Conservation (phyloP, 2,329 filamentous ascomycete species). For the Beauveria sp. region DNA sequence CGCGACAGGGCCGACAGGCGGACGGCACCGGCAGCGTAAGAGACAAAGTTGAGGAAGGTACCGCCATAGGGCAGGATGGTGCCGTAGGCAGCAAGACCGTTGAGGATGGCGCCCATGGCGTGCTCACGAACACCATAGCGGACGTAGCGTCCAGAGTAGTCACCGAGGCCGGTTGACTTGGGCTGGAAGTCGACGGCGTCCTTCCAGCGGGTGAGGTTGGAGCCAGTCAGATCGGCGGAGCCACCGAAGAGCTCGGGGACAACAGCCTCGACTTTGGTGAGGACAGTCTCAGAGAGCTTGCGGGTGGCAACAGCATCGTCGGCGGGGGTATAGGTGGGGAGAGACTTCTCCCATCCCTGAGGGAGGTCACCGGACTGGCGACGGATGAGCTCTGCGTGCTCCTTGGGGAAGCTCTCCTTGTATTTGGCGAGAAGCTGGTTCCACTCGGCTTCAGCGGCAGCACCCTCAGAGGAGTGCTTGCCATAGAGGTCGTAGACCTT, state of each 20-base stretch:
- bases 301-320: constrained; percentile 84
- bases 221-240: constrained; percentile 95
- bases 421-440: constrained; percentile 90
- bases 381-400: constrained; percentile 74
- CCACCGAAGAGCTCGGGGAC: constrained; percentile 91
- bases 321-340: constrained; percentile 81
- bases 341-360: constrained; percentile 90
- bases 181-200: constrained; percentile 95
- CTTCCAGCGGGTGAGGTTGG: constrained; percentile 99
- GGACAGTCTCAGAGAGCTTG: constrained; percentile 92
- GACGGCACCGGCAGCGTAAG: constrained; percentile 90
- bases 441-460: constrained; percentile 89
- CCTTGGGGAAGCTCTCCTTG: constrained; percentile 64
- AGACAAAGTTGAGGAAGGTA: constrained; percentile 99
- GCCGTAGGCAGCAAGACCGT: constrained; percentile 92
- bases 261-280: constrained; percentile 74
- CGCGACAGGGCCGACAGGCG: constrained; percentile 89
- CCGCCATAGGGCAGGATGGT: constrained; percentile 89
- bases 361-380: constrained; percentile 78
- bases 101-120: constrained; percentile 86
- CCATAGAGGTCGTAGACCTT: constrained; percentile 87
- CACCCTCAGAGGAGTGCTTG: constrained; percentile 79
- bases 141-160: constrained; percentile 86
- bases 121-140: constrained; percentile 91
- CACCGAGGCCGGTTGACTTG: constrained; percentile 73